These are phyloP conservation scores for Xylaria castorea DNA, from an alignment of 495 filamentous ascomycete genomes.

Conservation along the genomic window DNA sequence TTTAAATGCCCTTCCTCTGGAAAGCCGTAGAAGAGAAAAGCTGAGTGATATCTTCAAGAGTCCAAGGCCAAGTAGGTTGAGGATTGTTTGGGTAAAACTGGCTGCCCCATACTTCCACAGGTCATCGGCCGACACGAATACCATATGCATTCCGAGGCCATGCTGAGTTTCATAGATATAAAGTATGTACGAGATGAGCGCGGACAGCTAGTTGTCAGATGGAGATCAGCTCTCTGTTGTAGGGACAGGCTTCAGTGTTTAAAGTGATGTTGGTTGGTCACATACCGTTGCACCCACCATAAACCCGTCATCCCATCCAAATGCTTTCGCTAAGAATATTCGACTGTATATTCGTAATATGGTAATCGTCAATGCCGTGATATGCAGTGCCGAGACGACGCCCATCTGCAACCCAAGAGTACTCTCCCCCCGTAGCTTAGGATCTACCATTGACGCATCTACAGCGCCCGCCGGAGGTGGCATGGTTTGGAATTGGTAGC, in stretches of 20 bases:
- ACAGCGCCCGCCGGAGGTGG: not conserved
- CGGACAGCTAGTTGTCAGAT: not conserved
- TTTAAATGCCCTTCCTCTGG: conserved; percentile 36
- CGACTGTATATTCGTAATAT: conserved; percentile 44
- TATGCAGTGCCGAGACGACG: conserved; percentile 32
- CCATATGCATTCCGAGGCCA: conserved; percentile 48
- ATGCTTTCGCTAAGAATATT: conserved; percentile 41
- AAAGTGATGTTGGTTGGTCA: not conserved
- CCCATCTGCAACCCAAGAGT: conserved; percentile 31
- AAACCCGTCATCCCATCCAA: conserved; percentile 54
- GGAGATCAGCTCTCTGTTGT: conserved; percentile 33
- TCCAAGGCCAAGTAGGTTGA: conserved; percentile 51
- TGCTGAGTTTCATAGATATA: conserved; percentile 38
- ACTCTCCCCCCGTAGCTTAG: conserved; percentile 33
- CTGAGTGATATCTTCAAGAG: conserved; percentile 57
- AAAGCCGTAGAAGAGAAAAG: conserved; percentile 40
- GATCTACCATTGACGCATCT: conserved; percentile 27
- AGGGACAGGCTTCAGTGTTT: conserved; percentile 25
- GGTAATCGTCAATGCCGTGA: conserved; percentile 32
- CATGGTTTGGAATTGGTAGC: not conserved
- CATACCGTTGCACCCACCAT: conserved; percentile 49
- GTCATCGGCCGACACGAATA: conserved; percentile 37
- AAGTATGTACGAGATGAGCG: conserved; percentile 17
- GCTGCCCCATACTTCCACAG: conserved; percentile 45
- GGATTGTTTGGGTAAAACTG: conserved; percentile 49